Conservation (phyloP, 164 flowering plant genomes). For the Vitis riparia region DNA sequence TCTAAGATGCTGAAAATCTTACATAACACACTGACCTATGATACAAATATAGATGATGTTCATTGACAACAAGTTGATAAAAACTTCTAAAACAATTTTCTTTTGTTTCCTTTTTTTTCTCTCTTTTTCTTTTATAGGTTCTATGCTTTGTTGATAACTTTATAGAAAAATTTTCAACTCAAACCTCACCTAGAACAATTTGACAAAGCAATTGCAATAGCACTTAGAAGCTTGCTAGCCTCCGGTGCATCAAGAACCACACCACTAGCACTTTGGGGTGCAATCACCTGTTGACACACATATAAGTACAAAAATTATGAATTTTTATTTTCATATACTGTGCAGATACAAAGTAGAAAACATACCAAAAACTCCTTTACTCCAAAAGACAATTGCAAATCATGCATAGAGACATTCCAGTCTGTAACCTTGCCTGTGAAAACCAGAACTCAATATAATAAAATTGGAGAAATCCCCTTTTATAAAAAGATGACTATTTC, state of each 20-base stretch:
- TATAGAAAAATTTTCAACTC: not conserved
- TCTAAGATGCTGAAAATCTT: slow-evolving; percentile 5
- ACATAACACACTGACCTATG: not conserved
- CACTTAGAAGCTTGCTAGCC: slow-evolving; percentile 90
- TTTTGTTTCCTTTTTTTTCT: too few species aligned
- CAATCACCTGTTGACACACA: slow-evolving; percentile 62
- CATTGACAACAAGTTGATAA: not conserved
- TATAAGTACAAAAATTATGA: slow-evolving; percentile 1
- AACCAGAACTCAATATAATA: slow-evolving; percentile 12
- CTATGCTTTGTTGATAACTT: slow-evolving; percentile 3
- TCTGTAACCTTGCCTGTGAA: slow-evolving; percentile 50
- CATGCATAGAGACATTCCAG: slow-evolving; percentile 68
- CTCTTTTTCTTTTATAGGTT: too few species aligned
- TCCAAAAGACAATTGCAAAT: slow-evolving; percentile 87
- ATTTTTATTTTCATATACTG: not conserved
- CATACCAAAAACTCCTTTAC: slow-evolving; percentile 86
- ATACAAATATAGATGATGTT: not conserved
- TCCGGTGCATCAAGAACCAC: slow-evolving; percentile 97
- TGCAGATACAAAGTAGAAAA: slow-evolving; percentile 9
- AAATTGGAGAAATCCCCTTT: slow-evolving; percentile 1
- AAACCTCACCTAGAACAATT: slow-evolving; percentile 77
- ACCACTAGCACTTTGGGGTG: slow-evolving; percentile 93
- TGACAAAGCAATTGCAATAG: slow-evolving; percentile 91
- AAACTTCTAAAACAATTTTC: not conserved
- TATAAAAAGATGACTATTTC: not conserved